A percentile compares a stretch with the other conserved stretches of the same genome.
Evolutionary conservation across 1,284 basidiomycete species (phyloP).

Genomic region (Ceratobasidium sp.): DNA sequence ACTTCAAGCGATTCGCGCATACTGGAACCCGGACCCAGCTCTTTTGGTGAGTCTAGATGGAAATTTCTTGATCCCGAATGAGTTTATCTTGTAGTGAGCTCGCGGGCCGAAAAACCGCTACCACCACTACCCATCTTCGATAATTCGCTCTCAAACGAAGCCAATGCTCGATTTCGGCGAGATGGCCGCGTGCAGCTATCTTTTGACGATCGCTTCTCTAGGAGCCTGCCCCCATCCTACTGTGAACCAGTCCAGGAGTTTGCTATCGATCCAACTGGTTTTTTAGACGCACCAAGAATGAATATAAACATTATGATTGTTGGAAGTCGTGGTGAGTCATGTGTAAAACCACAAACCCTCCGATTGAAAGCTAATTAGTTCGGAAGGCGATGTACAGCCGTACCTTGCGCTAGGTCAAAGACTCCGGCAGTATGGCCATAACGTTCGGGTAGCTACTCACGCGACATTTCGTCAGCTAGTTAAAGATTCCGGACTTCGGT

Average conservation of each 20-base stretch:
- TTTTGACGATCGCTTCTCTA: slow-evolving; percentile 15
- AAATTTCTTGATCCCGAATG: too few relatives aligned
- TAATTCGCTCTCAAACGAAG: neutral
- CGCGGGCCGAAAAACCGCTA: neutral
- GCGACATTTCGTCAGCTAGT: slow-evolving; percentile 73
- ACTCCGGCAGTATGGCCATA: slow-evolving; percentile 71
- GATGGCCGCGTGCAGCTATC: slow-evolving; percentile 41
- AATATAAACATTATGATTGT: slow-evolving; percentile 76
- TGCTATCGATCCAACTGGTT: slow-evolving; percentile 10
- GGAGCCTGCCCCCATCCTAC: neutral
- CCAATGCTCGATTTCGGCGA: slow-evolving; percentile 13
- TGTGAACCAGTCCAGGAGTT: slow-evolving; percentile 11
- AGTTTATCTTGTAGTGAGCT: too few relatives aligned
- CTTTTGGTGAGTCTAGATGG: too few relatives aligned
- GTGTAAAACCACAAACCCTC: neutral
- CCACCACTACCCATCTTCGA: neutral
- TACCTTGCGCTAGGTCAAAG: slow-evolving; percentile 74
- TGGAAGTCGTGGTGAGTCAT: slow-evolving; percentile 68
- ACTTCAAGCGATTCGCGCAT: too few relatives aligned
- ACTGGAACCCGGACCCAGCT: too few relatives aligned
- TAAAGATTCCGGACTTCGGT: slow-evolving; percentile 66
- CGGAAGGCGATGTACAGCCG: slow-evolving; percentile 76
- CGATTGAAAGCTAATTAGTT: too few relatives aligned
- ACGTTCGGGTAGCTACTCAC: slow-evolving; percentile 76
- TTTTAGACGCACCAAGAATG: slow-evolving; percentile 61